Evolutionary conservation across 148 eudicot genomes (phyloP).

Genomic region (Silene uniflora): DNA sequence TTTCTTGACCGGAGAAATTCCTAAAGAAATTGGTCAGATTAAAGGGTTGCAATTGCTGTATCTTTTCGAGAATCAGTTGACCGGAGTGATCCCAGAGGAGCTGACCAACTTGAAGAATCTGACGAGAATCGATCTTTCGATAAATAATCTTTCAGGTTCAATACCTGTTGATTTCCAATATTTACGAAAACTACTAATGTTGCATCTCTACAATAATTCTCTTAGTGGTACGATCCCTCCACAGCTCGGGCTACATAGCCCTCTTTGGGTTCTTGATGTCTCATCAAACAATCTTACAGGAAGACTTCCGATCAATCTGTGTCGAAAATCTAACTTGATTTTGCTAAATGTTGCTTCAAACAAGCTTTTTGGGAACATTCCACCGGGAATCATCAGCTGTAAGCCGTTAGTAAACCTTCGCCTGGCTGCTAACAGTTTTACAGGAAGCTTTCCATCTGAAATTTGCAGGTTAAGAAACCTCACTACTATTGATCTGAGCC

Average conservation of each 20-base stretch:
- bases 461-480: conserved; percentile 38
- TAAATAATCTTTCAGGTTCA: conserved; percentile 31
- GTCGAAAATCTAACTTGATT: conserved; percentile 30
- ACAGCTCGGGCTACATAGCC: conserved; percentile 32
- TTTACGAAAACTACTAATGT: conserved; percentile 25
- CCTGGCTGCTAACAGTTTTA: conserved; percentile 26
- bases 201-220: conserved; percentile 38
- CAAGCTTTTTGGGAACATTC: conserved; percentile 38
- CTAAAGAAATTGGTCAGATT: conserved; percentile 30
- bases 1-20: conserved; percentile 36
- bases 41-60: conserved; percentile 29
- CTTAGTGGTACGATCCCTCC: conserved; percentile 36
- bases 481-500: conserved; percentile 33
- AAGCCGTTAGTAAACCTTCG: conserved; percentile 32
- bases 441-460: conserved; percentile 38
- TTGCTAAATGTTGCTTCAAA: conserved; percentile 36
- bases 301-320: conserved; percentile 29
- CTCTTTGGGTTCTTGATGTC: conserved; percentile 34
- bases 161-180: conserved; percentile 35
- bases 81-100: conserved; percentile 34
- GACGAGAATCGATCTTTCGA: conserved; percentile 32
- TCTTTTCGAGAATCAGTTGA: conserved; percentile 34
- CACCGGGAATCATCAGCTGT: conserved; percentile 29
- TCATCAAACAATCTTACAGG: conserved; percentile 38
- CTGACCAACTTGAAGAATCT: conserved; percentile 32